Evolutionary conservation across 331 rosid species (phyloP), one percentile per base, ranked within the genome.

Genomic region (Pyracantha coccinea): DNA sequence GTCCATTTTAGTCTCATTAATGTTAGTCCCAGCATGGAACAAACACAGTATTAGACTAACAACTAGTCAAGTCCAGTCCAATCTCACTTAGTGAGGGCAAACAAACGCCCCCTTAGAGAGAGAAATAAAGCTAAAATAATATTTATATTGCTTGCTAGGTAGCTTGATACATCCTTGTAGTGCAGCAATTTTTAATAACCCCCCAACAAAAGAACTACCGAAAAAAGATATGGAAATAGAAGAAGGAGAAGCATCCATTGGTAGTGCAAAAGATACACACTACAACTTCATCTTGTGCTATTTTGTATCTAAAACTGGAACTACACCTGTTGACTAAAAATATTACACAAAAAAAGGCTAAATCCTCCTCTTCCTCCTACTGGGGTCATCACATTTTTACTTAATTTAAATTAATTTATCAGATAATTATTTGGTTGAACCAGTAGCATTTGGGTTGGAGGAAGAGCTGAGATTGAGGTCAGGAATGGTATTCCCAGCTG

Each of bases 381-480:
- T 86, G 87, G 91, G 92, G 96, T 83, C 87, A 85, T 76, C 77
- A 74, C 73, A 59, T 71, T 78, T 50, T 73, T 77, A 69, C 45
- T 72, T 50, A 41, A 38, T 38, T 77, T 81, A 59, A 58, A 59
- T 64, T 28, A 65, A 60, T 20, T 10, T 15, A 77, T 28, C 32
- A 13, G 47, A 10, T 27, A 4, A 24, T 86, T 83, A 95, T 66
- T 85, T 89, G 86, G 68, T 67, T 61, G 97, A 95, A 80, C 84
- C 65, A 23, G 98, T 86, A 83, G 92, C 79, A 71, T 90, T 86
- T 72, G 78, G 82, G 74, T 19, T 72, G 68, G 91, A 81, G 78
- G 66, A 67, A 50, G 97, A 84, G 86, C 78, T 79, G 25, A 89
- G 92, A 83, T 75, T 84, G 28, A 89, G 92, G 31, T 95, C 97